A percentile compares a stretch with the other conserved stretches of the same genome.
Evolutionary conservation across 2,329 filamentous ascomycete species (phyloP).

Genomic region (Beauveria varroae): DNA sequence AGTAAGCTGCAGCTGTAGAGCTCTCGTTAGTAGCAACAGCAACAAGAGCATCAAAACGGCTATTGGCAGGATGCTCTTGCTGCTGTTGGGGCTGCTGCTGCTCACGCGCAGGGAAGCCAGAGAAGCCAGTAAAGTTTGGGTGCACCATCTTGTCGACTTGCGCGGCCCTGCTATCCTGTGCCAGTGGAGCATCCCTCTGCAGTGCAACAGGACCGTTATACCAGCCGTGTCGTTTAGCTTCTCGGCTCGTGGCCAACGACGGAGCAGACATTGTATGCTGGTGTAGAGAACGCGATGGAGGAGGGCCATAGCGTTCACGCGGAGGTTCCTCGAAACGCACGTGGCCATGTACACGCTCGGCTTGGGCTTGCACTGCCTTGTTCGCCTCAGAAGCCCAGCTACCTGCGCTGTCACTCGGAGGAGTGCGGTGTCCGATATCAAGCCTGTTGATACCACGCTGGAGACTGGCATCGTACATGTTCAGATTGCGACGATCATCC

Average conservation of each 20-base stretch:
- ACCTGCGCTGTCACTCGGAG: slow-evolving; percentile 44
- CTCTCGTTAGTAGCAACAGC: slow-evolving; percentile 38
- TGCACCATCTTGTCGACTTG: slow-evolving; percentile 51
- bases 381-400: slow-evolving; percentile 51
- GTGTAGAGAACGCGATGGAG: slow-evolving; percentile 31
- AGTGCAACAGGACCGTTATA: slow-evolving; percentile 49
- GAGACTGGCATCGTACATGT: slow-evolving; percentile 57
- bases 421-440: slow-evolving; percentile 50
- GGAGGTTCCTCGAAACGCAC: slow-evolving; percentile 47
- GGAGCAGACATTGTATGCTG: slow-evolving; percentile 56
- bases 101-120: slow-evolving; percentile 39
- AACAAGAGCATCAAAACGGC: slow-evolving; percentile 33
- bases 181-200: slow-evolving; percentile 28
- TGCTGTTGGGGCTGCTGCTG: slow-evolving; percentile 17
- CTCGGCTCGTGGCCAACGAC: slow-evolving; percentile 46
- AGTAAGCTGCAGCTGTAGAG: slow-evolving; percentile 35
- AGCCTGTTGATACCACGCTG: slow-evolving; percentile 60
- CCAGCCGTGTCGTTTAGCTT: slow-evolving; percentile 63
- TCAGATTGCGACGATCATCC: slow-evolving; percentile 43
- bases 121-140: slow-evolving; percentile 46
- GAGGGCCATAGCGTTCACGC: slow-evolving; percentile 23
- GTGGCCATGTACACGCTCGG: slow-evolving; percentile 39
- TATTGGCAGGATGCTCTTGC: slow-evolving; percentile 11
- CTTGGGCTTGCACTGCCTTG: slow-evolving; percentile 47
- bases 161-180: slow-evolving; percentile 27